These are phyloP conservation scores for Vigna hirtella DNA, from an alignment of 306 rosid genomes.

Conservation along the genomic window DNA sequence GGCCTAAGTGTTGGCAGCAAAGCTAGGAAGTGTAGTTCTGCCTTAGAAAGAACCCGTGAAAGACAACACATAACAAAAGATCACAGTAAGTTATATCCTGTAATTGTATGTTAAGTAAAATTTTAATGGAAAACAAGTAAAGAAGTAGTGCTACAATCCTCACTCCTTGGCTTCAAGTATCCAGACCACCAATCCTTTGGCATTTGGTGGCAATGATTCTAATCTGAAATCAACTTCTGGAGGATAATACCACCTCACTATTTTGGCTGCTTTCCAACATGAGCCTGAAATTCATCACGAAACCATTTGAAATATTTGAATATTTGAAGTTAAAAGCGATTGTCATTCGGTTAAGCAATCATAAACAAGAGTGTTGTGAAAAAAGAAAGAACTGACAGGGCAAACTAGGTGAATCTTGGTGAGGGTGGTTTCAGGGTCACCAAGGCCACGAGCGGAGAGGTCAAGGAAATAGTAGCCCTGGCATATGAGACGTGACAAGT, in stretches of 20 bases:
- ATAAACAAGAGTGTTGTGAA: not conserved
- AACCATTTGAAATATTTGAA: too few species aligned
- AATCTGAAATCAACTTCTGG: conserved; percentile 96
- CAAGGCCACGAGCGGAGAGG: conserved; percentile 87
- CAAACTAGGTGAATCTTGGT: conserved; percentile 94
- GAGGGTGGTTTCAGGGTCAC: conserved; percentile 95
- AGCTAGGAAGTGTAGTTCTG: conserved; percentile 92
- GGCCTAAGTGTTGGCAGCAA: conserved; percentile 84
- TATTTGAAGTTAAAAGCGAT: too few species aligned
- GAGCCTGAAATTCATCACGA: too few species aligned
- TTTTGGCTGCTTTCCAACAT: too few species aligned
- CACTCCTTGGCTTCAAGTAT: conserved; percentile 62
- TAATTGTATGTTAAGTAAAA: not conserved
- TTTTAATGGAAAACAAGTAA: not conserved
- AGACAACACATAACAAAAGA: conserved; percentile 10
- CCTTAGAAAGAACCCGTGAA: conserved; percentile 61
- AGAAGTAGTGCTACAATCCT: not conserved
- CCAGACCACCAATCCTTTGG: conserved; percentile 62
- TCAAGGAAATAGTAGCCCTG: conserved; percentile 94
- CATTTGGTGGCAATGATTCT: conserved; percentile 83
- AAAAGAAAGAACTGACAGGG: conserved; percentile 64
- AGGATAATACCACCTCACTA: conserved; percentile 44
- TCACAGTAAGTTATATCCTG: too few species aligned
- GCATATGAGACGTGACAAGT: conserved; percentile 66
- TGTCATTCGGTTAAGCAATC: not conserved